A percentile compares a stretch with the other conserved stretches of the same genome.
These are phyloP conservation scores for Fomitiporia mediterranea DNA, from an alignment of 1,284 basidiomycete genomes.

Conservation along the genomic window DNA sequence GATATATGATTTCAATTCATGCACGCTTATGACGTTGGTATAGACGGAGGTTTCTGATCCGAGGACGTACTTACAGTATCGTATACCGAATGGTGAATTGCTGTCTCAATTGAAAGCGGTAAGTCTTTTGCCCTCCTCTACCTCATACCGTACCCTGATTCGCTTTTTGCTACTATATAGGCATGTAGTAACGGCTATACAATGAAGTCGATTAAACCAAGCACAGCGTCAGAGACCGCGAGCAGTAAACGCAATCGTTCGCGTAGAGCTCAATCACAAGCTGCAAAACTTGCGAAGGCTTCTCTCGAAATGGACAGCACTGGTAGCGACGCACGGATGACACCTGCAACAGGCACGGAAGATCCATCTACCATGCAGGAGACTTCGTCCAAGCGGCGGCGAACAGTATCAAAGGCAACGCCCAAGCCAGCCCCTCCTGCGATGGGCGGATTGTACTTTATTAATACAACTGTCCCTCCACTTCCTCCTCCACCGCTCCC, in stretches of 20 bases:
- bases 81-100: constrained; percentile 48
- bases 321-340: constrained; percentile 36
- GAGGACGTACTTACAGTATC: constrained; percentile 53
- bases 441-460: background rate
- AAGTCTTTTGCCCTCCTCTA: constrained; percentile 21
- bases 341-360: constrained; percentile 30
- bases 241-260: constrained; percentile 27
- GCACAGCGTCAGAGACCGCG: constrained; percentile 28
- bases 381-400: background rate
- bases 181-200: constrained; percentile 42
- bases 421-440: background rate
- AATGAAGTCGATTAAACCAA: constrained; percentile 48
- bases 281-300: background rate
- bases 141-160: background rate
- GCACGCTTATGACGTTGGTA: constrained; percentile 11
- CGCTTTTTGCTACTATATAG: constrained; percentile 29
- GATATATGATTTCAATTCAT: background rate
- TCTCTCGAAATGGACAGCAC: constrained; percentile 13
- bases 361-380: background rate
- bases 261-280: constrained; percentile 24
- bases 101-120: constrained; percentile 57
- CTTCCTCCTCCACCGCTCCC: background rate
- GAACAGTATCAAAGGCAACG: background rate
- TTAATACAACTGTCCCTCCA: constrained; percentile 9
- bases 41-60: constrained; percentile 30